These are phyloP conservation scores for Cladobotryum protrusum DNA, from an alignment of 2,329 filamentous ascomycete species.

Conservation along the genomic window DNA sequence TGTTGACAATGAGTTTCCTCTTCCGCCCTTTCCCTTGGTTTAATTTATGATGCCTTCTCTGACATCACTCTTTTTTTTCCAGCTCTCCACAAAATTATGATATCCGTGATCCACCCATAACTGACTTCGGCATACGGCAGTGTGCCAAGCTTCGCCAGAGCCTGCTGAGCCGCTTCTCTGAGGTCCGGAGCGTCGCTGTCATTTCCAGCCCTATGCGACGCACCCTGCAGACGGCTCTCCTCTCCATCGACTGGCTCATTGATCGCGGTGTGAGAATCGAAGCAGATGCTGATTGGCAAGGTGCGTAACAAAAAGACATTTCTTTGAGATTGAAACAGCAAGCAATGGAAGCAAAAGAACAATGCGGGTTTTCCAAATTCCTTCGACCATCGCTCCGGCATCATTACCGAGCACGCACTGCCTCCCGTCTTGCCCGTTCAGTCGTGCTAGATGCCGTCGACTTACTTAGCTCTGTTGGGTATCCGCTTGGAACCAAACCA, in stretches of 20 bases:
- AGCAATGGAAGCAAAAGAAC: background rate
- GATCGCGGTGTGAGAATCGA: slow-evolving; percentile 47
- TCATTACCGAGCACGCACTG: background rate
- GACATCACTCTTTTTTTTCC: background rate
- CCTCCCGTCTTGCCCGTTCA: background rate
- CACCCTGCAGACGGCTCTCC: slow-evolving; percentile 57
- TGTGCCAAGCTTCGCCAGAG: slow-evolving; percentile 38
- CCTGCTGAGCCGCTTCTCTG: slow-evolving; percentile 33
- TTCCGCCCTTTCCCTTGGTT: background rate
- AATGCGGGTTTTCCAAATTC: background rate
- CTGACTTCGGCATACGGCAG: slow-evolving; percentile 43
- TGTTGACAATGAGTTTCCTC: slow-evolving; percentile 38
- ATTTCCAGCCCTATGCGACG: slow-evolving; percentile 60
- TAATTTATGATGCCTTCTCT: slow-evolving; percentile 8
- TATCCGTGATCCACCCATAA: slow-evolving; percentile 46
- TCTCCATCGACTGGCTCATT: slow-evolving; percentile 53
- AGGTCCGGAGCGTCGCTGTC: slow-evolving; percentile 38
- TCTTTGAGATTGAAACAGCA: no score
- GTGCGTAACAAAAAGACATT: slow-evolving; percentile 28
- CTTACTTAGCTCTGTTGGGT: background rate
- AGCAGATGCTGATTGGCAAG: slow-evolving; percentile 60
- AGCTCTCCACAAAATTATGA: slow-evolving; percentile 36
- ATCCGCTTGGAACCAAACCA: background rate
- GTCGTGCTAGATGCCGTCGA: background rate
- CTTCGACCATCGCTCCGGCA: background rate